Conservation (phyloP, 176 grass and related monocot genomes). For the Poa pratensis region DNA sequence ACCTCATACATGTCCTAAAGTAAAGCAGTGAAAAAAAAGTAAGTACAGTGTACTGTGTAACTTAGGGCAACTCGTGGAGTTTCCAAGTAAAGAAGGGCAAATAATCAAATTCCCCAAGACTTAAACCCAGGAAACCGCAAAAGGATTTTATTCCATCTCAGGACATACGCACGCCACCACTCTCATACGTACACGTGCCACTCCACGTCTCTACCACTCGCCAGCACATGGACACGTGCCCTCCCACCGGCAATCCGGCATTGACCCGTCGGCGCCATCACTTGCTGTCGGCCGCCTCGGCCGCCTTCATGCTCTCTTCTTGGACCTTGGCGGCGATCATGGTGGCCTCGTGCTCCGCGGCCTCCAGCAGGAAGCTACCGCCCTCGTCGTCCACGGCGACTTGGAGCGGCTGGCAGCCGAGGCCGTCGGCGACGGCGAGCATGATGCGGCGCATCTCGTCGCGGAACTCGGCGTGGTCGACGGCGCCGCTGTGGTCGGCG, state of each 20-base stretch:
- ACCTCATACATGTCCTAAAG: too few species aligned
- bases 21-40: too few species aligned
- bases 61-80: too few species aligned
- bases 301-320: background rate
- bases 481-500: conserved; percentile 77
- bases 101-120: too few species aligned
- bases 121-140: too few species aligned
- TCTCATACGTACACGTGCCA: conserved; percentile 5
- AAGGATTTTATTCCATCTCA: background rate
- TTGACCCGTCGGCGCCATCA: conserved; percentile 15
- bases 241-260: background rate
- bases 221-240: background rate
- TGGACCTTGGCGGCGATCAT: conserved; percentile 51
- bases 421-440: conserved; percentile 88
- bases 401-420: conserved; percentile 83
- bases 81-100: too few species aligned
- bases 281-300: background rate
- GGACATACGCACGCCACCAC: background rate
- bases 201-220: background rate
- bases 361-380: conserved; percentile 72
- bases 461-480: conserved; percentile 76
- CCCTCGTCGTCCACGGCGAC: conserved; percentile 76
- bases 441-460: conserved; percentile 91
- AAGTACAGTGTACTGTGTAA: too few species aligned
- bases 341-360: conserved; percentile 80